Conservation (phyloP, 2,329 filamentous ascomycete genomes). For the Zymoseptoria pseudotritici region DNA sequence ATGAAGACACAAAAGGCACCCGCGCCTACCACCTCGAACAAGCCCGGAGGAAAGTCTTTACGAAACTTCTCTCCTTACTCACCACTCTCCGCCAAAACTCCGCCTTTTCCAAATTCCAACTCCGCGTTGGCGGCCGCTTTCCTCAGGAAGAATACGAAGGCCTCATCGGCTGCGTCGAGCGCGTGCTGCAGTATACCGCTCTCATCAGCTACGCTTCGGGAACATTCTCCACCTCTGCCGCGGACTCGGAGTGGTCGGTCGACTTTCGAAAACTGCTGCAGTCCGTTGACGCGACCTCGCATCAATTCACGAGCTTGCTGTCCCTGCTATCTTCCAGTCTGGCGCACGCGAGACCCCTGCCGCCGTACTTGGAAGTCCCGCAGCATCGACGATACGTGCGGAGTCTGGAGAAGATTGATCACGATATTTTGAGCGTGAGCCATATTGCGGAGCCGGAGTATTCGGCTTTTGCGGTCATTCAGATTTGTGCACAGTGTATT, state of each 20-base stretch:
- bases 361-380: conserved; percentile 61
- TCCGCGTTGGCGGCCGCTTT: conserved; percentile 64
- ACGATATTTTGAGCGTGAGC: conserved; percentile 52
- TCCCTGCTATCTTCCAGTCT: conserved; percentile 62
- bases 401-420: conserved; percentile 51
- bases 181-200: conserved; percentile 59
- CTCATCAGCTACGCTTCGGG: conserved; percentile 58
- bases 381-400: conserved; percentile 52
- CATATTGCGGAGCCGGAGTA: conserved; percentile 59
- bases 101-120: conserved; percentile 60
- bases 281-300: conserved; percentile 52
- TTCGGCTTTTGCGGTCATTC: conserved; percentile 61
- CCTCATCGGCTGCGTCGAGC: conserved; percentile 53
- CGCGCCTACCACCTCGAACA: conserved; percentile 51
- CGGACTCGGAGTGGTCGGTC: conserved; percentile 50
- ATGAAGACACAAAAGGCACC: conserved; percentile 40
- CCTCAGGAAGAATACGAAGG: conserved; percentile 55
- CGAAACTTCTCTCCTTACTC: conserved; percentile 59
- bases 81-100: conserved; percentile 58
- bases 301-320: conserved; percentile 61
- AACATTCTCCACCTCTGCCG: conserved; percentile 39
- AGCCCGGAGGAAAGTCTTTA: conserved; percentile 53
- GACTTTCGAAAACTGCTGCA: conserved; percentile 53
- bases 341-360: conserved; percentile 58
- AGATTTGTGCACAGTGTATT: conserved; percentile 62